Evolutionary conservation across 1,284 basidiomycete genomes (phyloP).

Genomic region (Heterobasidion annosum): DNA sequence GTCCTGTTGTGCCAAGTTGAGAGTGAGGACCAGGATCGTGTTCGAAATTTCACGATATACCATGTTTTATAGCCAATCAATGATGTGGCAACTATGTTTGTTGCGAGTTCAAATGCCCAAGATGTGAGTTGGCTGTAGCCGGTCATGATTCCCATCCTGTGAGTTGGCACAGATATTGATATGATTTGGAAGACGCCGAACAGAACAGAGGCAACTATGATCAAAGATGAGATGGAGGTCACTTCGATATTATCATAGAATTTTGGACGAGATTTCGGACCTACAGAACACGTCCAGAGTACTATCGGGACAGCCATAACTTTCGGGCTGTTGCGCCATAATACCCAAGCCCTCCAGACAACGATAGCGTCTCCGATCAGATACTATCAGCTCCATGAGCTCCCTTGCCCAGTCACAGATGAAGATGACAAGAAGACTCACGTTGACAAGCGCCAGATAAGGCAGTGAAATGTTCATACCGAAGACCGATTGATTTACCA

Average conservation of each 20-base stretch:
- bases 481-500: not conserved
- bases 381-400: not conserved
- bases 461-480: not conserved
- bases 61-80: not conserved
- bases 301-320: not conserved
- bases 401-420: not conserved
- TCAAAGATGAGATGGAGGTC: not conserved
- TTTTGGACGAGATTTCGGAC: not conserved
- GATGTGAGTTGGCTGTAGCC: not conserved
- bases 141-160: not conserved
- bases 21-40: not conserved
- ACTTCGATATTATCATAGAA: not conserved
- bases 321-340: not conserved
- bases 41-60: not conserved
- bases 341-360: not conserved
- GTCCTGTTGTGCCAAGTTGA: not conserved
- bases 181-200: not conserved
- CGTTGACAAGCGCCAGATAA: not conserved
- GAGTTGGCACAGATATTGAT: not conserved
- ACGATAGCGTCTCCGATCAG: not conserved
- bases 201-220: not conserved
- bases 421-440: not conserved
- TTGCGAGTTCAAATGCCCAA: not conserved
- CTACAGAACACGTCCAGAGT: not conserved
- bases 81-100: not conserved